These are phyloP conservation scores for Mycosphaerella sp. DNA, from an alignment of 2,329 filamentous ascomycete genomes.

Conservation along the genomic window DNA sequence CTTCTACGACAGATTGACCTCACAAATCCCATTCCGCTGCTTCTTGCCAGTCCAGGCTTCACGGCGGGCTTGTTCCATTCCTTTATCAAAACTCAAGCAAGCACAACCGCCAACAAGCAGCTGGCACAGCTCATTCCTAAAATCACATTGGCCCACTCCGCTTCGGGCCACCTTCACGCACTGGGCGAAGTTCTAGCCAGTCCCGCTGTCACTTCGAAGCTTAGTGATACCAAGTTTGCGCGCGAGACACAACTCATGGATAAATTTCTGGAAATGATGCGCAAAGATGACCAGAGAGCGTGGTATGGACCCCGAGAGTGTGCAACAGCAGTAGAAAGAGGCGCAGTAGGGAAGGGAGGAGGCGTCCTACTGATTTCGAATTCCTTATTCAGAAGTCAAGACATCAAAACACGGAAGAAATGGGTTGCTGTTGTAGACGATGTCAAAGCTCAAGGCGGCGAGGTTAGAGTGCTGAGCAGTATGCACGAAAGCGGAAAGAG, in stretches of 20 bases:
- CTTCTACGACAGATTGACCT: conserved; percentile 76
- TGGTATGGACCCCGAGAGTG: conserved; percentile 87
- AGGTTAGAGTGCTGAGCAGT: conserved; percentile 82
- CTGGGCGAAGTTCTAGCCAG: conserved; percentile 82
- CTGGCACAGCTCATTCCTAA: conserved; percentile 58
- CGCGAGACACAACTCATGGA: conserved; percentile 81
- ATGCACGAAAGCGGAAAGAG: conserved; percentile 90
- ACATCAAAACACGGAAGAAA: conserved; percentile 66
- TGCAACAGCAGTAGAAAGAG: conserved; percentile 73
- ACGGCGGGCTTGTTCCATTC: conserved; percentile 73
- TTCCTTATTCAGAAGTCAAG: conserved; percentile 74
- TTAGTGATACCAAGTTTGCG: conserved; percentile 83
- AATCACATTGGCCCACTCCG: conserved; percentile 70
- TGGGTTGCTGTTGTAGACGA: conserved; percentile 84
- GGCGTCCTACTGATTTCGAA: conserved; percentile 84
- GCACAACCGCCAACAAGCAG: conserved; percentile 65
- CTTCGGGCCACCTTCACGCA: conserved; percentile 78
- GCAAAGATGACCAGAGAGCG: conserved; percentile 77
- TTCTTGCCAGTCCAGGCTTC: conserved; percentile 87
- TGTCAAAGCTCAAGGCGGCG: conserved; percentile 76
- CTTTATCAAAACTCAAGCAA: conserved; percentile 58
- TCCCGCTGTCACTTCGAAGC: conserved; percentile 66
- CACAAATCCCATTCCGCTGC: conserved; percentile 58
- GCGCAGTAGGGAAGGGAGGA: conserved; percentile 80
- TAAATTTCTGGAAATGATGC: conserved; percentile 68